Evolutionary conservation across 2,329 filamentous ascomycete species (phyloP).

Genomic region (Sphaerulina populicola): DNA sequence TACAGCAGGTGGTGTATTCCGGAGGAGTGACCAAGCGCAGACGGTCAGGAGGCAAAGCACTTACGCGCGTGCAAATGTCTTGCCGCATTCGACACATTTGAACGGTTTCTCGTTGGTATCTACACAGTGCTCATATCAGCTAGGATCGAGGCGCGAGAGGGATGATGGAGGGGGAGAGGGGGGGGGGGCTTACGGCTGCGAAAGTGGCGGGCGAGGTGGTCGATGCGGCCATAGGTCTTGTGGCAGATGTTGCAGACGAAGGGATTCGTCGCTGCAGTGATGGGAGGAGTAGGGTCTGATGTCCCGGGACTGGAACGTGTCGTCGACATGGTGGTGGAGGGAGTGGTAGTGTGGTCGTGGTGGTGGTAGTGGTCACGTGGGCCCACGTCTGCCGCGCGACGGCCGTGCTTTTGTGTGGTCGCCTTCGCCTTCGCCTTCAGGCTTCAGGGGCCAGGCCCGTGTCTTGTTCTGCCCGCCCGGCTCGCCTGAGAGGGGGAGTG

Average conservation of each 20-base stretch:
- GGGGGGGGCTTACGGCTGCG: constrained; percentile 17
- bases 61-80: constrained; percentile 21
- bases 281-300: too few species aligned
- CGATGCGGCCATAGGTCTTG: constrained; percentile 20
- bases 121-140: constrained; percentile 8
- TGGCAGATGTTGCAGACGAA: constrained; percentile 21
- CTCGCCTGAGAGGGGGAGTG: too few species aligned
- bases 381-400: too few species aligned
- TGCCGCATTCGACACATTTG: constrained; percentile 16
- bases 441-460: too few species aligned
- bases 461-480: too few species aligned
- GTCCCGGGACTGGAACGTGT: neutral
- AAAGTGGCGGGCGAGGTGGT: constrained; percentile 20
- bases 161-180: neutral
- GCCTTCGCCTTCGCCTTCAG: too few species aligned
- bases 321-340: constrained; percentile 7
- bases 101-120: constrained; percentile 22
- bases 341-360: too few species aligned
- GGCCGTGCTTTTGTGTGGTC: too few species aligned
- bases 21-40: neutral
- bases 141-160: neutral
- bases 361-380: constrained; percentile 1
- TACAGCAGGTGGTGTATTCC: neutral
- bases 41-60: neutral
- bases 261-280: constrained; percentile 10